A percentile compares a stretch with the other conserved stretches of the same genome.
Evolutionary conservation across 495 filamentous ascomycete genomes (phyloP).

Genomic region (Aspergillus olivimuriae): DNA sequence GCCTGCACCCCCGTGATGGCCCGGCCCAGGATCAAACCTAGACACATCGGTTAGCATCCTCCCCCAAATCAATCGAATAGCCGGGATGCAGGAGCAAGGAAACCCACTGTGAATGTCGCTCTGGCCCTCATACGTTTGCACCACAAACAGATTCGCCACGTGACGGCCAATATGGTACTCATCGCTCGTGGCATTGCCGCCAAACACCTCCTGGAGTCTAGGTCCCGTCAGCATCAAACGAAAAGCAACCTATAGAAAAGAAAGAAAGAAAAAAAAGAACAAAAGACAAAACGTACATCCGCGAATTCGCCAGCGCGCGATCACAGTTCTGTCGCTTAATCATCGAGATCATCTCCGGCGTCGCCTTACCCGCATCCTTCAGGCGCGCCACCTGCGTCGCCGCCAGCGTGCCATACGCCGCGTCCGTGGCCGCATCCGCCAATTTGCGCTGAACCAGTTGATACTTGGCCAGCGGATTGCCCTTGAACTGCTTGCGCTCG

Average conservation of each 20-base stretch:
- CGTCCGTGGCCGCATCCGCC: conserved; percentile 85
- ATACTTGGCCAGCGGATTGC: conserved; percentile 92
- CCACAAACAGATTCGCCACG: conserved; percentile 94
- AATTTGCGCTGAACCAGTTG: conserved; percentile 99
- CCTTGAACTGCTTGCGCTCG: conserved; percentile 93
- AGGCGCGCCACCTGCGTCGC: conserved; percentile 85
- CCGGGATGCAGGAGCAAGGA: background rate
- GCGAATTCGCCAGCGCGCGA: conserved; percentile 70
- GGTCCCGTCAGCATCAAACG: conserved; percentile 2
- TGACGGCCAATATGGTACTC: conserved; percentile 94
- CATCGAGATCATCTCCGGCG: conserved; percentile 98
- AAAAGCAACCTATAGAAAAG: background rate
- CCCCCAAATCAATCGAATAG: background rate
- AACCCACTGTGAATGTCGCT: conserved; percentile 90
- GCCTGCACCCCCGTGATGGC: conserved; percentile 67
- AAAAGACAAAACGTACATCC: conserved; percentile 46
- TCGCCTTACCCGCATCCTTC: conserved; percentile 81
- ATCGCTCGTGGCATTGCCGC: conserved; percentile 93
- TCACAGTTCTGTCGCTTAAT: conserved; percentile 98
- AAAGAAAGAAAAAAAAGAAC: background rate
- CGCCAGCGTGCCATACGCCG: conserved; percentile 80
- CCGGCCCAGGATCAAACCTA: conserved; percentile 61
- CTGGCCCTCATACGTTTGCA: conserved; percentile 96
- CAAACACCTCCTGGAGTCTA: conserved; percentile 90
- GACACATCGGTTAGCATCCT: background rate